These are phyloP conservation scores for Evernia prunastri DNA, from an alignment of 495 filamentous ascomycete genomes.

Conservation along the genomic window DNA sequence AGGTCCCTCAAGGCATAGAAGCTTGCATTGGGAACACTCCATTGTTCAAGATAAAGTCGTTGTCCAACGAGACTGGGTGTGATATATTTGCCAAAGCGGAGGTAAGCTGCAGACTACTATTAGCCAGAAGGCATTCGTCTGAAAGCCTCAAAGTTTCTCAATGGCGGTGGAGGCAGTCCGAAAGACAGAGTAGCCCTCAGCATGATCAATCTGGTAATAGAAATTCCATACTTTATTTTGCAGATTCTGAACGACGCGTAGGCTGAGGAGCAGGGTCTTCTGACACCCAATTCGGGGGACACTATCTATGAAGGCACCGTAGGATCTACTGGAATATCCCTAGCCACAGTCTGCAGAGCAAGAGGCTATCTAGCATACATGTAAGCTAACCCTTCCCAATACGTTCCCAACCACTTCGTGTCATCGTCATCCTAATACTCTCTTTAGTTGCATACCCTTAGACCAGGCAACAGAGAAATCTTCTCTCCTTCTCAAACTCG, in stretches of 20 bases:
- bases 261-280: slow-evolving; percentile 71
- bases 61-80: slow-evolving; percentile 88
- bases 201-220: slow-evolving; percentile 66
- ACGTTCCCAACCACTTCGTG: not conserved
- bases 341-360: slow-evolving; percentile 81
- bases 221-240: not conserved
- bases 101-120: slow-evolving; percentile 33
- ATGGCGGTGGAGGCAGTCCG: slow-evolving; percentile 89
- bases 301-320: slow-evolving; percentile 97
- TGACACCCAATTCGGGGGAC: slow-evolving; percentile 77
- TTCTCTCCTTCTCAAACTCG: slow-evolving; percentile 78
- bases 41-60: slow-evolving; percentile 75
- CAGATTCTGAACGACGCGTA: slow-evolving; percentile 24
- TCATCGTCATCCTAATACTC: not conserved
- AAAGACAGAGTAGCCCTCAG: slow-evolving; percentile 92
- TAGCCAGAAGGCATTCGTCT: not conserved
- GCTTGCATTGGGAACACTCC: slow-evolving; percentile 93
- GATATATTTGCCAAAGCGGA: slow-evolving; percentile 93
- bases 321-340: slow-evolving; percentile 86
- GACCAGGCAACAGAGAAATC: slow-evolving; percentile 89
- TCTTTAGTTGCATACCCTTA: slow-evolving; percentile 75
- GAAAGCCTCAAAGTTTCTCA: slow-evolving; percentile 57
- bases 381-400: slow-evolving; percentile 35
- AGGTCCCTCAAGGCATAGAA: slow-evolving; percentile 63
- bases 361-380: slow-evolving; percentile 90